A percentile compares a stretch with the other conserved stretches of the same genome.
Conservation (phyloP, 1,139 yeast species). For the Sugiyamaella pinicola region DNA sequence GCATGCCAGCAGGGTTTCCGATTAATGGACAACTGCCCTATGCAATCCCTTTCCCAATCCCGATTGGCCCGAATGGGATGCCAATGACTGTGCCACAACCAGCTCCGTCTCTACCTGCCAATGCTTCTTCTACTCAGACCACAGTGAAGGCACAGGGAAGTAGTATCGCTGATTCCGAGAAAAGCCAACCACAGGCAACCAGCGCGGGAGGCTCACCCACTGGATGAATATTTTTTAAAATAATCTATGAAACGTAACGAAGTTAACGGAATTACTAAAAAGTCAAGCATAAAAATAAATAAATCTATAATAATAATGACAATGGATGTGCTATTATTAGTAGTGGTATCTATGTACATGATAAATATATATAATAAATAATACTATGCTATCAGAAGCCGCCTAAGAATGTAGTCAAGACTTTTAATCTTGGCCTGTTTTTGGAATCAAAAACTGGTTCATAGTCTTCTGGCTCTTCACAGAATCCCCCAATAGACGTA, state of each 20-base stretch:
- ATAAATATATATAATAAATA: conserved; percentile 13
- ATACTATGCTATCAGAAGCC: background rate
- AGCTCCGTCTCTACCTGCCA: conserved; percentile 2
- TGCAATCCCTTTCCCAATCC: conserved; percentile 6
- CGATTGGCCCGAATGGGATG: background rate
- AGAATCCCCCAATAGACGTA: conserved; percentile 18
- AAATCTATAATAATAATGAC: background rate
- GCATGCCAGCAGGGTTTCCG: background rate
- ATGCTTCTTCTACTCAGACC: background rate
- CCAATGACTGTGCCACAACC: background rate
- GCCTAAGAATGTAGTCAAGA: conserved; percentile 26
- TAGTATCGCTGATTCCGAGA: background rate
- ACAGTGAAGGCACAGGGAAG: background rate
- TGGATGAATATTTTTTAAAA: too few relatives aligned
- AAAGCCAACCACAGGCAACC: background rate
- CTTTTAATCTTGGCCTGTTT: conserved; percentile 23
- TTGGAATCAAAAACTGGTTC: conserved; percentile 19
- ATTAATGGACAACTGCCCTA: conserved; percentile 4
- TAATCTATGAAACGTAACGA: too few relatives aligned
- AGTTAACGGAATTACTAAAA: too few relatives aligned
- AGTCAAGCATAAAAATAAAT: too few relatives aligned
- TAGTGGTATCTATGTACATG: background rate
- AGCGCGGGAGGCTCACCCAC: background rate
- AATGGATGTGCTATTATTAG: background rate
- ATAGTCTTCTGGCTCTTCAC: conserved; percentile 28